Percentiles rank a stretch among this genome's conserved stretches.
Evolutionary conservation across 176 grass and related monocot genomes (phyloP).

Genomic region (Oryza punctata): DNA sequence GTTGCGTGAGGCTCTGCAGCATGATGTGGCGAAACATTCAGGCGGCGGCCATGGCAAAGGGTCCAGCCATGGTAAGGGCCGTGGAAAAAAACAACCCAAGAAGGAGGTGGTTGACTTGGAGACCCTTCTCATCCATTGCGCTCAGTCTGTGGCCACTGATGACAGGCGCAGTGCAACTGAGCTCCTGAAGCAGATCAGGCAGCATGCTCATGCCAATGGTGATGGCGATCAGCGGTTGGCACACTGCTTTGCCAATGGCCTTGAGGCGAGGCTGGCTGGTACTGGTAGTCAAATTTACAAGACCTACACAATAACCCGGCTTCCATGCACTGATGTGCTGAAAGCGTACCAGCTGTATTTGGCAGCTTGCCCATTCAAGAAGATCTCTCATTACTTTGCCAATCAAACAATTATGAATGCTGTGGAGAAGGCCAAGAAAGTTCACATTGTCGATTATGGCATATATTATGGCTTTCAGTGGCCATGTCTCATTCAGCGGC

Average conservation of each 20-base stretch:
- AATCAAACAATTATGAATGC: slow-evolving; percentile 88
- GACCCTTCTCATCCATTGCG: slow-evolving; percentile 86
- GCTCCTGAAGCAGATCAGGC: slow-evolving; percentile 89
- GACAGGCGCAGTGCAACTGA: slow-evolving; percentile 65
- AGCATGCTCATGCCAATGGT: slow-evolving; percentile 58
- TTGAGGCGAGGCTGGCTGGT: slow-evolving; percentile 88
- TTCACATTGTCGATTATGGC: slow-evolving; percentile 91
- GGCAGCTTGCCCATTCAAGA: slow-evolving; percentile 88
- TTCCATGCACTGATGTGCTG: slow-evolving; percentile 70
- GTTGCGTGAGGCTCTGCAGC: slow-evolving; percentile 61
- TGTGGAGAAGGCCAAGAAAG: slow-evolving; percentile 60
- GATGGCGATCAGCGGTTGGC: slow-evolving; percentile 86
- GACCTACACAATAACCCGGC: slow-evolving; percentile 41
- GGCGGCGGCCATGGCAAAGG: slow-evolving; percentile 53
- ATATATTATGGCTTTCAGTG: slow-evolving; percentile 95
- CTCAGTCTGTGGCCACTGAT: slow-evolving; percentile 78
- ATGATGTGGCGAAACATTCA: slow-evolving; percentile 46
- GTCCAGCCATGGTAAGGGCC: slow-evolving; percentile 61
- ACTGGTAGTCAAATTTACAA: slow-evolving; percentile 87
- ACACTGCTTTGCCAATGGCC: slow-evolving; percentile 80
- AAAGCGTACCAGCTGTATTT: slow-evolving; percentile 90
- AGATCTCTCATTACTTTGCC: slow-evolving; percentile 91
- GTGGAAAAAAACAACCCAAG: slow-evolving; percentile 74
- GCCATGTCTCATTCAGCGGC: slow-evolving; percentile 85
- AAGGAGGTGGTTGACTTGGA: slow-evolving; percentile 83